These are phyloP conservation scores for Schwanniomyces etchellsii DNA, from an alignment of 1,139 yeast genomes.

Conservation along the genomic window DNA sequence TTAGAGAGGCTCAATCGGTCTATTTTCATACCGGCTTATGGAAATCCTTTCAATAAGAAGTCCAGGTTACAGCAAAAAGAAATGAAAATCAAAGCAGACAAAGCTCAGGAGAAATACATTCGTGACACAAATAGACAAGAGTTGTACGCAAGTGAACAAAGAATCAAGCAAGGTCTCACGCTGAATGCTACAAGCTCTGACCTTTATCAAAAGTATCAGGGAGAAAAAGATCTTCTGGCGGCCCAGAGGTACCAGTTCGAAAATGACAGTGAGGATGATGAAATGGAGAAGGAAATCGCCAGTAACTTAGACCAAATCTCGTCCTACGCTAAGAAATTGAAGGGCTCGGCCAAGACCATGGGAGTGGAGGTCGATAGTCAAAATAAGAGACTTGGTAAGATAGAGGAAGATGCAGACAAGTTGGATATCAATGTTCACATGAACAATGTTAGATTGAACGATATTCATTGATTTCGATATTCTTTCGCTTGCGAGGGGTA, in stretches of 20 bases:
- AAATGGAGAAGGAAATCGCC: slow-evolving; percentile 53
- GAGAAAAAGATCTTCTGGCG: slow-evolving; percentile 41
- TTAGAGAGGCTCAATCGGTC: slow-evolving; percentile 76
- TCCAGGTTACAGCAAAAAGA: slow-evolving; percentile 73
- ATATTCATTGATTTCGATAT: slow-evolving; percentile 24
- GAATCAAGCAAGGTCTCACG: slow-evolving; percentile 38
- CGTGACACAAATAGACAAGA: slow-evolving; percentile 38
- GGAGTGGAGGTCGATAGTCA: slow-evolving; percentile 47
- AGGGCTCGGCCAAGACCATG: slow-evolving; percentile 39
- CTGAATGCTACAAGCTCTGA: slow-evolving; percentile 34
- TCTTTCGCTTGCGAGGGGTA: too few relatives aligned
- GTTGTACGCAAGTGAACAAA: slow-evolving; percentile 43
- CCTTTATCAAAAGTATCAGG: slow-evolving; percentile 43
- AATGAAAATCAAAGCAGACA: slow-evolving; percentile 59
- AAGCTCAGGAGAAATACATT: slow-evolving; percentile 54
- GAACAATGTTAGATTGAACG: slow-evolving; percentile 41
- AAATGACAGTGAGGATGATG: slow-evolving; percentile 54
- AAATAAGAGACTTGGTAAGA: slow-evolving; percentile 41
- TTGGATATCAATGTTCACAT: slow-evolving; percentile 51
- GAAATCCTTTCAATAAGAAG: slow-evolving; percentile 84
- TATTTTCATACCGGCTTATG: slow-evolving; percentile 74
- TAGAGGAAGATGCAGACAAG: slow-evolving; percentile 52
- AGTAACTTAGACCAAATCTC: slow-evolving; percentile 50
- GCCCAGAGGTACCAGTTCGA: slow-evolving; percentile 49
- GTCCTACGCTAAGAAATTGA: slow-evolving; percentile 37